Evolutionary conservation across 768 basidiomycete genomes (phyloP), one percentile per base, ranked within the genome.

Genomic region (Fomitopsis serialis): DNA sequence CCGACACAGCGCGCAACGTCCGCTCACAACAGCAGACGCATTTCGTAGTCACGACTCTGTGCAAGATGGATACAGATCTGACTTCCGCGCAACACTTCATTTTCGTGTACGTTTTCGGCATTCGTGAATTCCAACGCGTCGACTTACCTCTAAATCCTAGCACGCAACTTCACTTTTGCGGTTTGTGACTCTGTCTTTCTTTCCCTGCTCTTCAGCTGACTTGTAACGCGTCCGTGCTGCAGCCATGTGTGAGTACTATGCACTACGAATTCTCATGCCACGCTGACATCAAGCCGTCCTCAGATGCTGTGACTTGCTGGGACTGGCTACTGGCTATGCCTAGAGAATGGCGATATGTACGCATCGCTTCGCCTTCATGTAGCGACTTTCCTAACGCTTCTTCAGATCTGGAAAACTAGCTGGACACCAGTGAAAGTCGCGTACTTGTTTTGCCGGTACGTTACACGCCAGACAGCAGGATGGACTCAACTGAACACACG

Each of bases 361-460:
- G 75, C 70, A 46, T 50, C 32, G 50, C 50, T 56, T 50, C 23
- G 46, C 37, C 50, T 54, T 45, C 1, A 59, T 57, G 59, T 55
- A 25, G 37, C 13, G 27, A 54, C 17, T 11, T 37, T 24, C 27
- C 49, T 8, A 47, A 21, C 22, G 27, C n/a, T 52, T 48, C 43
- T 45, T 50, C 59, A 90, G 88, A 79, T 89, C 58, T 91, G 89
- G 89, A 87, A 80, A 70, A 88, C 85, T 13, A 78, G 77, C 59
- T 91, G 89, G 89, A 89, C 87, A 36, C 87, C 89, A 45, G 88
- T 90, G 66, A 91, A 91, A 70, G 68, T 82, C 54, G 84, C 89
- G 46, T 91, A 90, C 70, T 78, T 91, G 59, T 88, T 90, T 75
- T 91, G 89, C 74, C 80, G 89, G 89, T 81, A 65, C 67, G 79